These are phyloP conservation scores for Aspergillus sp. DNA, from an alignment of 2,329 filamentous ascomycete species.

Conservation along the genomic window DNA sequence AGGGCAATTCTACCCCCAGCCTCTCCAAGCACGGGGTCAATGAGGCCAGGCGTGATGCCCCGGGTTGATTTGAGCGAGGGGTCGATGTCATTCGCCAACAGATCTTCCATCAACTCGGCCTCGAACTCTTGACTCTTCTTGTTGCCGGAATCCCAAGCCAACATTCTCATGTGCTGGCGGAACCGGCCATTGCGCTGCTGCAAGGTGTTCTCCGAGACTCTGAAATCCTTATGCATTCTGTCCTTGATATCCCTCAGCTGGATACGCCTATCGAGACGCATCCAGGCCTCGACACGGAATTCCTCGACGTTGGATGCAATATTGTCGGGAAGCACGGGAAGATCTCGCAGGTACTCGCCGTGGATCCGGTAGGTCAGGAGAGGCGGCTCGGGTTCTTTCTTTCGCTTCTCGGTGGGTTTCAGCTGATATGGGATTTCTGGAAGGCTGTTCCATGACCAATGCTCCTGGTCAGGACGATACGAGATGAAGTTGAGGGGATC, in stretches of 20 bases:
- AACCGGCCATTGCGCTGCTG: constrained; percentile 30
- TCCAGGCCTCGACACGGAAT: constrained; percentile 34
- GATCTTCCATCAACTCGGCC: not conserved
- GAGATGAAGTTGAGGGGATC: constrained; percentile 15
- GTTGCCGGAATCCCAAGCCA: constrained; percentile 28
- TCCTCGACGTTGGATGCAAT: constrained; percentile 32
- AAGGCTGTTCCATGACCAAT: constrained; percentile 23
- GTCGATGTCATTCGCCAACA: constrained; percentile 12
- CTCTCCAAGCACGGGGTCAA: constrained; percentile 20
- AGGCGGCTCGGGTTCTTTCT: not conserved
- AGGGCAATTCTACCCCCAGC: constrained; percentile 19
- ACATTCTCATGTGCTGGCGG: constrained; percentile 22
- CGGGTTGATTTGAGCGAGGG: constrained; percentile 18
- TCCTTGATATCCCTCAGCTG: constrained; percentile 26
- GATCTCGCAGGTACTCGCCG: constrained; percentile 14
- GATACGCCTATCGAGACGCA: constrained; percentile 29
- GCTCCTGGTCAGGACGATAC: constrained; percentile 13
- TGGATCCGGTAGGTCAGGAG: constrained; percentile 11
- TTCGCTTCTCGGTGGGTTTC: constrained; percentile 7
- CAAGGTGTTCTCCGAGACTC: constrained; percentile 16
- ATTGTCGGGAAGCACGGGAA: constrained; percentile 29
- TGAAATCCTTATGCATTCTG: constrained; percentile 25
- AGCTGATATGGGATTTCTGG: constrained; percentile 26
- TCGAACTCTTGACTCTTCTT: constrained; percentile 18
- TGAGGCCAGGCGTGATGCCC: constrained; percentile 23